phyloP scores from a whole-genome alignment of 1,284 basidiomycete genomes.

The Boletus subluridellus region DNA sequence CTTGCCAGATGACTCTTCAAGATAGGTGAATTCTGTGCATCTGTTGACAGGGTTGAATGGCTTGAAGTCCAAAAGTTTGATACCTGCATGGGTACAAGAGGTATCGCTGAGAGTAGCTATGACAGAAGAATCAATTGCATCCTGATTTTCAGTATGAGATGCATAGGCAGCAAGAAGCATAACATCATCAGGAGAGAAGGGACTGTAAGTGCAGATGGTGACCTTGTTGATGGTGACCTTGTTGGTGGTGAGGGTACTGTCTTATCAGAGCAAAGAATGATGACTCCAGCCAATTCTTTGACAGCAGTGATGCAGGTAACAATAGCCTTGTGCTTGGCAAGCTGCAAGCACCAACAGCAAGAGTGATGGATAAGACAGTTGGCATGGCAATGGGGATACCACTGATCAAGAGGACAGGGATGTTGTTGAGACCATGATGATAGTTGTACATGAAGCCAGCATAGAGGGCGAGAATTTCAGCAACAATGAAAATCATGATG shows the following conservation, averaged over 20 bases:
- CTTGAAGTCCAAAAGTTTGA: slow-evolving; percentile 97
- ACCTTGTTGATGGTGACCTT: slow-evolving; percentile 96
- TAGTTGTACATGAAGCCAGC: slow-evolving; percentile 85
- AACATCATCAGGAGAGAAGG: slow-evolving; percentile 91
- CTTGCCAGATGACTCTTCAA: slow-evolving; percentile 88
- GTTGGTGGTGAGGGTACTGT: slow-evolving; percentile 98
- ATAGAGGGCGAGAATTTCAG: slow-evolving; percentile 87
- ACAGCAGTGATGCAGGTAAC: slow-evolving; percentile 98
- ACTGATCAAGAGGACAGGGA: slow-evolving; percentile 95
- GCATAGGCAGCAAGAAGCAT: slow-evolving; percentile 93
- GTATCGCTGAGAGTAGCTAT: slow-evolving; percentile 77
- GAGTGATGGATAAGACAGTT: slow-evolving; percentile 92
- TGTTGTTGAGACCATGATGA: slow-evolving; percentile 93
- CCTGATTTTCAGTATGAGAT: slow-evolving; percentile 98
- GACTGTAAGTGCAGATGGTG: slow-evolving; percentile 89
- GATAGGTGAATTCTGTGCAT: slow-evolving; percentile 98
- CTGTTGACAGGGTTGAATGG: slow-evolving; percentile 99
- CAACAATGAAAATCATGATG: slow-evolving; percentile 89
- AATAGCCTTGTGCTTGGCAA: slow-evolving; percentile 98
- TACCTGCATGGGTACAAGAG: slow-evolving; percentile 78
- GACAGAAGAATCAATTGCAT: slow-evolving; percentile 91
- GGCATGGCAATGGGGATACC: slow-evolving; percentile 99
- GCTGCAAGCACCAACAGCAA: slow-evolving; percentile 95
- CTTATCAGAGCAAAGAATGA: slow-evolving; percentile 96
- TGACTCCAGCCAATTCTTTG: slow-evolving; percentile 94